Percentiles rank a stretch among this genome's conserved stretches.
Evolutionary conservation across 345 rosid genomes (phyloP).

Genomic region (Erysimum cheiranthoides): DNA sequence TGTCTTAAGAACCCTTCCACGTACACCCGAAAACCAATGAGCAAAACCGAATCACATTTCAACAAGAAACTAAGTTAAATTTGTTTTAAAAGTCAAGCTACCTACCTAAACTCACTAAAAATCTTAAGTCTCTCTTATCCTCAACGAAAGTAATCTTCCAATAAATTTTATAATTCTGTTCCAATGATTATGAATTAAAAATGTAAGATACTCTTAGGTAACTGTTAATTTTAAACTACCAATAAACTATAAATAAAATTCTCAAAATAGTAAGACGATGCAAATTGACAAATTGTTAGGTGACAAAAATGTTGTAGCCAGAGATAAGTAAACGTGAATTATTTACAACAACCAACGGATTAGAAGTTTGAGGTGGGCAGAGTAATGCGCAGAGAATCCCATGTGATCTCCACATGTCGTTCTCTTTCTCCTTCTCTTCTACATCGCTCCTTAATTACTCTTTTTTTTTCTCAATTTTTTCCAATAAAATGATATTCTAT

Average conservation of each 20-base stretch:
- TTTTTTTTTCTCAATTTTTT: not conserved
- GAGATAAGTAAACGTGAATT: conserved; percentile 36
- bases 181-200: not conserved
- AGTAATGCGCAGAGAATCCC: conserved; percentile 44
- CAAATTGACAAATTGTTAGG: conserved; percentile 20
- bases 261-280: not conserved
- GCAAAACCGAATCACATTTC: not conserved
- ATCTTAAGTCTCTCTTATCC: not conserved
- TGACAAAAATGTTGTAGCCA: conserved; percentile 21
- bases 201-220: not conserved
- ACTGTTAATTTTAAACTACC: not conserved
- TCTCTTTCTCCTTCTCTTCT: conserved; percentile 23
- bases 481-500: conserved; percentile 15
- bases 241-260: not conserved
- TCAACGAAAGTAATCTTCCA: not conserved
- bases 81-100: not conserved
- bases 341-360: conserved; percentile 33
- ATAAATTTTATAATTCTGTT: not conserved
- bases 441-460: conserved; percentile 16
- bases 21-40: not conserved
- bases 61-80: too few species aligned
- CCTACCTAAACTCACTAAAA: not conserved
- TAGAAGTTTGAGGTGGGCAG: conserved; percentile 45
- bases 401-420: conserved; percentile 49
- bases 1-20: too few species aligned